phyloP scores from a whole-genome alignment of 176 grass and related monocot species.

The Pontederia crassipes region DNA sequence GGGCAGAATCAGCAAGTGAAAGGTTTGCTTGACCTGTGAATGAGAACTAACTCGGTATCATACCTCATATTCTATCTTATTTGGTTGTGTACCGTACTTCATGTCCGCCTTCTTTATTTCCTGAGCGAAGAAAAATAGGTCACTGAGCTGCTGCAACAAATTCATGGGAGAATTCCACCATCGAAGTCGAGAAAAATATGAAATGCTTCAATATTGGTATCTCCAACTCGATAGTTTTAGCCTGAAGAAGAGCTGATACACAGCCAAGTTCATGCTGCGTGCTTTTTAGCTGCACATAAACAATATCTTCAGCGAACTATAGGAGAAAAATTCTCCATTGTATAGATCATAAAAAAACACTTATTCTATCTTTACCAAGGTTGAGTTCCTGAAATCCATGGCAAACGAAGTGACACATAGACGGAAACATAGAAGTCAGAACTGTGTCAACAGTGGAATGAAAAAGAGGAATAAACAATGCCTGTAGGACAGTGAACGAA shows the following conservation, averaged over 20 bases:
- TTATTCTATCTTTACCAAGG: conserved; percentile 42
- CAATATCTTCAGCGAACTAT: background rate
- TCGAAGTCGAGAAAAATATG: background rate
- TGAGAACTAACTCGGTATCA: background rate
- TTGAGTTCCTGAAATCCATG: conserved; percentile 53
- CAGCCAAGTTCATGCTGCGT: conserved; percentile 45
- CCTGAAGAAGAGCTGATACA: conserved; percentile 30
- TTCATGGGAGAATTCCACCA: background rate
- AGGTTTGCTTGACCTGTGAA: no score
- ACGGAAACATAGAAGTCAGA: conserved; percentile 13
- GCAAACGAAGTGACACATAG: conserved; percentile 1
- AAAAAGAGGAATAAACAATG: background rate
- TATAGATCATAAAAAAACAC: conserved; percentile 1
- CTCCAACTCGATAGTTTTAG: conserved; percentile 40
- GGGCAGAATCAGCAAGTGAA: no score
- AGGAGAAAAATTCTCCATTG: background rate
- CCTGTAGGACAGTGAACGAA: conserved; percentile 19
- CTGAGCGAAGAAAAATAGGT: background rate
- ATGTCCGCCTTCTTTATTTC: conserved; percentile 27
- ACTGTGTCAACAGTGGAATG: background rate
- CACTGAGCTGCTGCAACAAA: background rate
- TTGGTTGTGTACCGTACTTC: conserved; percentile 5
- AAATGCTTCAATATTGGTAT: conserved; percentile 3
- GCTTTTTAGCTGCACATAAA: conserved; percentile 29
- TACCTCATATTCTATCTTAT: conserved; percentile 17